Evolutionary conservation across 495 filamentous ascomycete species (phyloP), one percentile per base, ranked within the genome.

Genomic region (Amorphotheca resinae): DNA sequence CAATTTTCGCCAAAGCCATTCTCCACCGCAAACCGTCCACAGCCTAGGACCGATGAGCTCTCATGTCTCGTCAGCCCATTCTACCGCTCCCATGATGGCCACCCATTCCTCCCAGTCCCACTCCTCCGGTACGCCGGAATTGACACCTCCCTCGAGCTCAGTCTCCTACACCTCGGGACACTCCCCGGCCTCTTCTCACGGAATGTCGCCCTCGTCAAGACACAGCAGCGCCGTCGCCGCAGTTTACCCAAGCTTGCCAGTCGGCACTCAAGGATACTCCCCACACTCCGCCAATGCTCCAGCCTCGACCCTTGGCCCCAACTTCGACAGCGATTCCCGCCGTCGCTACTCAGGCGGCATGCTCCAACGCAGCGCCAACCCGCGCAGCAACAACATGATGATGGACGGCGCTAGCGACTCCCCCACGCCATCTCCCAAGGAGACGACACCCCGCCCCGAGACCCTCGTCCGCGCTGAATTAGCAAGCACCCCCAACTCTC

Each of bases 61-160:
- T 54, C 70, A 79, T 60, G 69, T 69, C 45, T 67, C 72, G 8
- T 70, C 73, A 9, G 64, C 72, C 9, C 67, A 74, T 37, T 67
- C 76, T 7, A 68, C 72, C 20, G 74, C 70, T 17, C 73, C 80
- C 0, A 65, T 81, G 50, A 76, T 76, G 52, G 69, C 73, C 12
- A 59, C 66, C 15, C 59, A 66, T 22, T 66, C 76, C 0, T 69
- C 60, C 54, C 74, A 66, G 45, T 76, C 70, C 4, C 64, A 64
- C 32, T 46, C 54, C n/a, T 59, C 63, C 37, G 69, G 80, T 42
- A 93, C 87, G 15, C 87, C 88, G 6, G 87, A 83, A 0, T 70
- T 95, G 54, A 95, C 89, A 0, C 91, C 91, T 6, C 84, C 88
- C 1, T 88, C 84, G n/a, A 87, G 81, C 54, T 73, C 77, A 12